Evolutionary conservation across 805 yeast species (phyloP), one percentile per base, ranked within the genome.

Genomic region (Scheffersomyces spartinae): DNA sequence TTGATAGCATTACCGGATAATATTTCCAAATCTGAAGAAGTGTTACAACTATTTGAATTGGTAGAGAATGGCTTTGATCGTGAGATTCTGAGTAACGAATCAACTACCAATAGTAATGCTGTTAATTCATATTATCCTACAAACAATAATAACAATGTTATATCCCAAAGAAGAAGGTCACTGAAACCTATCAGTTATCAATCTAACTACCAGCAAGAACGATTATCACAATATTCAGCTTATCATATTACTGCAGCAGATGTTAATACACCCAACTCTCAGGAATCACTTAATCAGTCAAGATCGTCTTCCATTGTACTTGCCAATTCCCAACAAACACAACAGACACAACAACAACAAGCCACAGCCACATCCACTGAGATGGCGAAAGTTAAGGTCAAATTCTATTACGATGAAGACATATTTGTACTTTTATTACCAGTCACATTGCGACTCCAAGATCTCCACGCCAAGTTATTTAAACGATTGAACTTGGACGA

Each of bases 321-420:
- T 9, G 8, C 7, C 15, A 16, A 13, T 2, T 25, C 26, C 17
- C 38, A 22, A 20, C 15, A 15, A 19, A 13, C 26, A 19, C 11
- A 25, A 26, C 15, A 22, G 7, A 22, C 23, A 10, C n/a, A 20
- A n/a, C 37, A 36, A 9, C 37, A 30, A 11, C 36, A 29, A 26
- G 34, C 47, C 3, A 32, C 42, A 3, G 29, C 29, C 5, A 40
- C 45, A 6, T 38, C 45, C 15, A 13, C 4, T 25, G 2, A 15
- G 26, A 4, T 32, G 35, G 7, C 25, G 9, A 71, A 70, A 39
- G 53, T 61, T 11, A 81, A 81, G 47, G 68, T 80, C 26, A 81
- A 81, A 46, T 78, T 81, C 41, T 81, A 75, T 45, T 79, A 71
- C 42, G 75, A 74, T 31, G 91, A 79, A 40, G 94, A 81, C 43